These are phyloP conservation scores for Sherardia arvensis DNA, from an alignment of 257 asterid species.

Conservation along the genomic window DNA sequence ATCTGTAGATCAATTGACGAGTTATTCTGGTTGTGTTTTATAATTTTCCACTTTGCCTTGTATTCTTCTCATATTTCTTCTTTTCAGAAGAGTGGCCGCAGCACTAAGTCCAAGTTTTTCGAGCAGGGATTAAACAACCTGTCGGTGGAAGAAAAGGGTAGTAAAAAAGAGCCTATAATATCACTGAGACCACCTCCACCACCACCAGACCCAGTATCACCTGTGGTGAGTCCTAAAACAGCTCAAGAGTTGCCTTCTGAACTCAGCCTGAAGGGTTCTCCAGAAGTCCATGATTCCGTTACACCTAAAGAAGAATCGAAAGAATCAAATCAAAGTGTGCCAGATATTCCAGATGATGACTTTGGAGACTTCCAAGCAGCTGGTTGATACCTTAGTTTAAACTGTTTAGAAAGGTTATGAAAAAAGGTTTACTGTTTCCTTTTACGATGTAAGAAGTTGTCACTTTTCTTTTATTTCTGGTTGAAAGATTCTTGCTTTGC, in stretches of 20 bases:
- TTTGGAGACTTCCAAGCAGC: constrained; percentile 99
- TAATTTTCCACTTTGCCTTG: constrained; percentile 2
- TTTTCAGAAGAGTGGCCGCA: constrained; percentile 48
- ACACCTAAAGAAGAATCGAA: constrained; percentile 20
- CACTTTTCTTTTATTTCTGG: background rate
- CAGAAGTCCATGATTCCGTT: constrained; percentile 20
- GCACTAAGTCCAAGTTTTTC: constrained; percentile 61
- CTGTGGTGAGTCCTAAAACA: constrained; percentile 35
- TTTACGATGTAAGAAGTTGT: background rate
- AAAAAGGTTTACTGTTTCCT: background rate
- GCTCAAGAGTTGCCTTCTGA: constrained; percentile 30
- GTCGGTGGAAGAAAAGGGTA: constrained; percentile 51
- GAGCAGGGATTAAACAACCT: constrained; percentile 76
- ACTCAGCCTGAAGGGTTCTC: constrained; percentile 25
- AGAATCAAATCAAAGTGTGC: constrained; percentile 30
- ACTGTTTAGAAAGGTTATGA: background rate
- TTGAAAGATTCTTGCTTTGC: background rate
- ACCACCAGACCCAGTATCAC: constrained; percentile 60
- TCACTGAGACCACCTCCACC: constrained; percentile 63
- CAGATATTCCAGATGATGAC: constrained; percentile 61
- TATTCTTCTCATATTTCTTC: background rate
- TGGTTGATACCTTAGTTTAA: constrained; percentile 22
- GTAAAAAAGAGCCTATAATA: constrained; percentile 30
- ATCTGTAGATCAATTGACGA: background rate
- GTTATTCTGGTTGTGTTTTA: background rate